Percentiles rank a stretch among this genome's conserved stretches.
Evolutionary conservation across 2,329 filamentous ascomycete genomes (phyloP).

Genomic region (Blastomyces parvus): DNA sequence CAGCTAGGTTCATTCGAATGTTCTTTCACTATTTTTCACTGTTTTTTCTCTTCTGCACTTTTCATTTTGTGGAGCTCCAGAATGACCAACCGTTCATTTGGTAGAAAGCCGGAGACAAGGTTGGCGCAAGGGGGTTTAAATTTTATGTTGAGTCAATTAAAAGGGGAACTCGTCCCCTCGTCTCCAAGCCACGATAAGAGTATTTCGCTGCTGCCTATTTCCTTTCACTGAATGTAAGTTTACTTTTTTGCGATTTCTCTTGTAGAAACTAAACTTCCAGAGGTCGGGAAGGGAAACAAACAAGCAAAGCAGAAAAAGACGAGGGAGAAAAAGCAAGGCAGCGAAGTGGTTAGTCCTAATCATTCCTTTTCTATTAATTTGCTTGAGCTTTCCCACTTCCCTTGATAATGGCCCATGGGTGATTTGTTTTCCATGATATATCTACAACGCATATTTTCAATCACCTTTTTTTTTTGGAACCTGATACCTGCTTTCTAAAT

Average conservation of each 20-base stretch:
- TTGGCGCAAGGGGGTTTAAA: neutral
- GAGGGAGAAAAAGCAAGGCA: neutral
- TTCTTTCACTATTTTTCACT: slow-evolving; percentile 3
- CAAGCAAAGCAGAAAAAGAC: no score
- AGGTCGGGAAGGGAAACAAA: neutral
- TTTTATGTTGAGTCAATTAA: slow-evolving; percentile 1
- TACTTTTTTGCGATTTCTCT: slow-evolving; percentile 4
- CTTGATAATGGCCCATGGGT: no score
- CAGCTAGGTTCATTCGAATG: slow-evolving; percentile 10
- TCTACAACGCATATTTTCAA: no score
- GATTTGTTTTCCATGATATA: no score
- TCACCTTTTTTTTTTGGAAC: no score
- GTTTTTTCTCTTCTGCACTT: neutral
- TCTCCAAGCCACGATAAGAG: slow-evolving; percentile 4
- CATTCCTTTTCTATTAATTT: neutral
- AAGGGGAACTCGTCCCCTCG: neutral
- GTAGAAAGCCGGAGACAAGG: slow-evolving; percentile 1
- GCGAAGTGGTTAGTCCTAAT: slow-evolving; percentile 11
- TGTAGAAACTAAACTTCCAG: neutral
- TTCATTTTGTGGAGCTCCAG: neutral
- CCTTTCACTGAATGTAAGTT: slow-evolving; percentile 12
- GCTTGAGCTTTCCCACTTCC: no score
- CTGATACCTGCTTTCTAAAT: no score
- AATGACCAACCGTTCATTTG: slow-evolving; percentile 6
- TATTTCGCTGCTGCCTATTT: slow-evolving; percentile 6